Conservation (phyloP, 108 stramenopile species). For the Nitzschia sp. region DNA sequence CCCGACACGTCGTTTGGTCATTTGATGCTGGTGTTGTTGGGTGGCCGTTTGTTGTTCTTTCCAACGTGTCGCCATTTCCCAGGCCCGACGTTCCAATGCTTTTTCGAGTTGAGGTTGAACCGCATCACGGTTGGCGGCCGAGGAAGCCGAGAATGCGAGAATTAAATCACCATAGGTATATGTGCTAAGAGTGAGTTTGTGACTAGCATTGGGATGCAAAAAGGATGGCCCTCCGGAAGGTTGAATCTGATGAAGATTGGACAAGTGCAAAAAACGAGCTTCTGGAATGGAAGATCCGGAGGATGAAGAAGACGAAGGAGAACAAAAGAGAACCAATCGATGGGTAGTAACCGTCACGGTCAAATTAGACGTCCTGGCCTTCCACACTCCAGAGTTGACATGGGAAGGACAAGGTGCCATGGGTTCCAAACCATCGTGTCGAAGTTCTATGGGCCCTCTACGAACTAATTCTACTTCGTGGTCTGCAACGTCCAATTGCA, state of each 20-base stretch:
- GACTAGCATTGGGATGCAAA: conserved; percentile 36
- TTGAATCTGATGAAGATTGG: conserved; percentile 42
- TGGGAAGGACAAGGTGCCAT: conserved; percentile 34
- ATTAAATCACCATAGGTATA: conserved; percentile 62
- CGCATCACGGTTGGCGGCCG: conserved; percentile 49
- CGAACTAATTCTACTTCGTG: conserved; percentile 68
- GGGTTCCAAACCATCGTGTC: conserved; percentile 41
- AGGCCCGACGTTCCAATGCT: conserved; percentile 63
- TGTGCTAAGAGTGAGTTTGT: conserved; percentile 52
- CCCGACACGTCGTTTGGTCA: conserved; percentile 38
- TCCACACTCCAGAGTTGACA: conserved; percentile 17
- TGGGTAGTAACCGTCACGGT: conserved; percentile 56
- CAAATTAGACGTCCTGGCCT: conserved; percentile 20
- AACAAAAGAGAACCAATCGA: conserved; percentile 44
- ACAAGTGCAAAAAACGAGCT: conserved; percentile 51
- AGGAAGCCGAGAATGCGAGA: conserved; percentile 49
- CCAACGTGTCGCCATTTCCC: conserved; percentile 51
- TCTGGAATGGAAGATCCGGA: conserved; percentile 5
- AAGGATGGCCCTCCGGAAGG: conserved; percentile 50
- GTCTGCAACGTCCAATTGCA: conserved; percentile 57
- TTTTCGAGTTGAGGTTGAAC: conserved; percentile 42
- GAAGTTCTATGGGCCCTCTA: conserved; percentile 57
- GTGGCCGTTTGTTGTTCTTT: conserved; percentile 36
- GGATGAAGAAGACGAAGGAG: conserved; percentile 20
- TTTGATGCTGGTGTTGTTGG: conserved; percentile 9